Base-by-base conservation (phyloP, 805 yeast genomes). In the Myxozyma sirexii region DNA sequence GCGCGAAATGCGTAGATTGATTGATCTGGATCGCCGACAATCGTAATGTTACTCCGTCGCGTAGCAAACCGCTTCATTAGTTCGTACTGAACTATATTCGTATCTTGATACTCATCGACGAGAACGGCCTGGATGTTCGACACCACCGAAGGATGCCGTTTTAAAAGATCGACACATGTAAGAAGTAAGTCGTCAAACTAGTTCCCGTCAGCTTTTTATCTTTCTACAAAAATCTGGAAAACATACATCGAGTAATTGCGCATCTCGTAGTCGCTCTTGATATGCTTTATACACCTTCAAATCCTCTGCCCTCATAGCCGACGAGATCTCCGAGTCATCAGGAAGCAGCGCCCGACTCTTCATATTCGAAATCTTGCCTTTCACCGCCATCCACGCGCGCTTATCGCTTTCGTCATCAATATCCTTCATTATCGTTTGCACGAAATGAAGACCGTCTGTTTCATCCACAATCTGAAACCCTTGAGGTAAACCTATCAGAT, bases 21-120 rank as follows among this genome's bases (percentile, higher is more conserved):
- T 73, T 93, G 99, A 72, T 94, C 97, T 0, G 97, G 97, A 70
- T 93, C 99, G 0, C 99, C 99, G 1, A 93, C 97, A 0, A 91
- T 85, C 0, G 97, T 89, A 7, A 93, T 80, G 59, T 85, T 85
- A 61, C 83, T 71, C 38, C 77, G 78, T 19, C 69, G 54, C 19
- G 74, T 71, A 0, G 85, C 78, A 33, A 87, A 73, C 3, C 76
- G 74, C 62, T 80, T 80, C 77, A 90, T 80, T 47, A 94, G 75
- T 56, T 83, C 82, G 64, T 90, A 77, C 70, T 93, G 98, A 17
- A 90, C 78, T 37, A 77, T 77, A 67, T 88, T 90, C 0, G 97
- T 91, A 68, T 94, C 99, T 74, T 93, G 98, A 68, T 91, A 93
- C 73, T 93, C 99, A 74, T 93, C 99, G 5, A 94, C 90, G 19